Conservation (phyloP, 1,284 basidiomycete genomes). For the Ceratobasidium sp. region DNA sequence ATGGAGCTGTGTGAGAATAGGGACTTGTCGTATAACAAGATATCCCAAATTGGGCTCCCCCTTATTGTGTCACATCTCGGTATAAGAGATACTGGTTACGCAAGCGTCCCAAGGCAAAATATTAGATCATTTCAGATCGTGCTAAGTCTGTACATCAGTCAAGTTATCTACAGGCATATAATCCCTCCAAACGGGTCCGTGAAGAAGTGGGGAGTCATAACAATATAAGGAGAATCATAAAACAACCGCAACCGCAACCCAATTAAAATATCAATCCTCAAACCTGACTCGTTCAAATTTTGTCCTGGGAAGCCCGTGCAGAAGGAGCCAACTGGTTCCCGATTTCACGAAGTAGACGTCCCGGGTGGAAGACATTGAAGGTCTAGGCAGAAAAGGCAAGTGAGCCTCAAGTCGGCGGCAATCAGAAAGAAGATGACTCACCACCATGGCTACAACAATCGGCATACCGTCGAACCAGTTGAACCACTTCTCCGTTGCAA, state of each 20-base stretch:
- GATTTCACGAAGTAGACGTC: constrained; percentile 12
- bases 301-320: background rate
- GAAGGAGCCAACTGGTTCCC: background rate
- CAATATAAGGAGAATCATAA: background rate
- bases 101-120: no score
- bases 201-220: background rate
- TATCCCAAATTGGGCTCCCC: no score
- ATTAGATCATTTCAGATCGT: no score
- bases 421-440: background rate
- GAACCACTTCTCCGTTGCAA: constrained; percentile 44
- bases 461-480: constrained; percentile 42
- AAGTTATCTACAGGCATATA: no score
- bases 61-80: no score
- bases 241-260: background rate
- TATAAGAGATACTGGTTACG: no score
- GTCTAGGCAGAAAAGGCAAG: background rate
- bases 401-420: background rate
- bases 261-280: no score
- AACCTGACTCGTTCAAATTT: no score
- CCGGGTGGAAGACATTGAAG: constrained; percentile 48
- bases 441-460: constrained; percentile 34
- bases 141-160: no score
- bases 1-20: no score
- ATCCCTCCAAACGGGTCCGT: no score
- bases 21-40: no score